Evolutionary conservation across 306 rosid species (phyloP), one percentile per base, ranked within the genome.

Genomic region (Datisca glomerata): DNA sequence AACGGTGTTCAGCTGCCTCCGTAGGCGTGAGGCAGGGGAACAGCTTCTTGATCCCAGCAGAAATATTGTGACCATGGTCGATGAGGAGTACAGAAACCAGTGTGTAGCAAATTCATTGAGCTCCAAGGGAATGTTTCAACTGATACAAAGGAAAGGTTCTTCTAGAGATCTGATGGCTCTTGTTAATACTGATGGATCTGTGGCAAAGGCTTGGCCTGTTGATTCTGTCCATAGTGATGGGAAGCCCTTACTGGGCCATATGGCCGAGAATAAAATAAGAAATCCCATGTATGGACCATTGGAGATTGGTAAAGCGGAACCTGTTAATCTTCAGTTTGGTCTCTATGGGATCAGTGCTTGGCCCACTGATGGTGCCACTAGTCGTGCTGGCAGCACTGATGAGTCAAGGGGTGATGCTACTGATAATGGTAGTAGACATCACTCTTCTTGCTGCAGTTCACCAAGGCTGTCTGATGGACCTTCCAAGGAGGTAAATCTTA

Each of bases 141-240:
- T 89, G 76, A 80, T 89, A 61, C 95, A 80, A 65, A 89, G 97
- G 56, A 51, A 77, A 70, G 97, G 86, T 45, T 89, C 96, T 23
- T 69, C 93, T 12, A 74, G 94, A 71, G 61, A 72, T 56, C 61
- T 89, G 47, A 77, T 89, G 93, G 93, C 97, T 29, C 80, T 89
- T 53, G 79, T 89, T 16, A 89, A 89, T 56, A 74, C 63, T 18
- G 95, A 89, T 63, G 97, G 97, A 21, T 83, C 97, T 8, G 95
- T 89, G 41, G 95, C 97, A 15, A 89, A 66, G 78, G 86, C 94
- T 37, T 89, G 97, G 97, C 97, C 97, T 49, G 81, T 87, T 49
- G 70, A 82, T 65, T 64, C 82, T 27, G 66, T 79, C 31, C 87
- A 74, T 45, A 17, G 63, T 48, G 60, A 76, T 38, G 96, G 94